Evolutionary conservation across 2,329 filamentous ascomycete species (phyloP).

Genomic region (Penicillium paneum): DNA sequence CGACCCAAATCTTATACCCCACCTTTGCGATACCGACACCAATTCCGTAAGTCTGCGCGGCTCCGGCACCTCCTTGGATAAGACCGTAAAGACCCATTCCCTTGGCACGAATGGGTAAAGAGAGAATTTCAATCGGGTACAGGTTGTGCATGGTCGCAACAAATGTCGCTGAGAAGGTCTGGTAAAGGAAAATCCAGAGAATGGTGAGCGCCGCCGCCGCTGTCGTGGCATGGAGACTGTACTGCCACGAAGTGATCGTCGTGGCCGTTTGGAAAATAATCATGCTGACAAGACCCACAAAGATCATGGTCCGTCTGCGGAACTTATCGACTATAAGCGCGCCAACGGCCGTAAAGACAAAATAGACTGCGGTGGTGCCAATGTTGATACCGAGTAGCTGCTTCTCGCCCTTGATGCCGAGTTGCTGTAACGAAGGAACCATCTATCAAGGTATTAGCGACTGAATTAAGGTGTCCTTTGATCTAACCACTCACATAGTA

Average conservation of each 20-base stretch:
- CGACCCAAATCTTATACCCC: conserved; percentile 52
- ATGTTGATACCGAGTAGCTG: conserved; percentile 45
- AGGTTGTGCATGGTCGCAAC: conserved; percentile 51
- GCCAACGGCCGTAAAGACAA: conserved; percentile 47
- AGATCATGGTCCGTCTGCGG: conserved; percentile 46
- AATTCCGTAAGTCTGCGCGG: conserved; percentile 48
- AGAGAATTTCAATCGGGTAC: conserved; percentile 47
- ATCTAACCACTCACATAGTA: conserved; percentile 34
- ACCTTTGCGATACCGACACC: conserved; percentile 47
- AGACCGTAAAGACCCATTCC: conserved; percentile 48
- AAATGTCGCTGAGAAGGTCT: conserved; percentile 46
- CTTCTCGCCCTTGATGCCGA: conserved; percentile 40
- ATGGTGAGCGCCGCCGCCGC: conserved; percentile 44
- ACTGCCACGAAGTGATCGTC: conserved; percentile 51
- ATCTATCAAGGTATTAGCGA: conserved; percentile 18
- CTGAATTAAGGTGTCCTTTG: too few species aligned
- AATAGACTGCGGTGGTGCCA: conserved; percentile 46
- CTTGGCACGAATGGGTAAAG: conserved; percentile 45
- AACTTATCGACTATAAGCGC: conserved; percentile 45
- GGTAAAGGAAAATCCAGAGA: conserved; percentile 50
- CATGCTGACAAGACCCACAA: conserved; percentile 44
- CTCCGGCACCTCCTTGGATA: conserved; percentile 46
- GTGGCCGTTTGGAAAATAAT: conserved; percentile 46
- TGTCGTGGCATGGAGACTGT: conserved; percentile 28
- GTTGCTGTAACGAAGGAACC: conserved; percentile 41